Percentiles rank a stretch among this genome's conserved stretches.
Evolutionary conservation across 495 filamentous ascomycete genomes (phyloP).

Genomic region (Hypoxylon subgilvum): DNA sequence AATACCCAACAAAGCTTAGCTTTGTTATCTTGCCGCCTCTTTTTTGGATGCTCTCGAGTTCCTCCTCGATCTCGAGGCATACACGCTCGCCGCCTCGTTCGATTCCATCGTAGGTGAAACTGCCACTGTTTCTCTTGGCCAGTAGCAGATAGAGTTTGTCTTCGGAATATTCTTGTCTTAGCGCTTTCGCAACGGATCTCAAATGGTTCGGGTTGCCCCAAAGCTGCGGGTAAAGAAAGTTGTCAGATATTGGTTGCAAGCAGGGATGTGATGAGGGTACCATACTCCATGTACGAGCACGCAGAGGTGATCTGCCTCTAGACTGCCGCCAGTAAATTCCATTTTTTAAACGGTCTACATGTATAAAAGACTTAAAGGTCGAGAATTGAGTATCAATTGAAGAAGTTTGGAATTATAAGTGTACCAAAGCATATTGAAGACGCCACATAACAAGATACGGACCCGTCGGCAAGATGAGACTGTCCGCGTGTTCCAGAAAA

Average conservation of each 20-base stretch:
- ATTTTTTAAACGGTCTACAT: conserved; percentile 13
- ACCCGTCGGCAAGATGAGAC: conserved; percentile 20
- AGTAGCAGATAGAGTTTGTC: conserved; percentile 74
- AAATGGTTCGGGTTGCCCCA: conserved; percentile 94
- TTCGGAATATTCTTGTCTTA: conserved; percentile 68
- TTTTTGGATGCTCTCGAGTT: conserved; percentile 66
- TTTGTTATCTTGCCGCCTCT: conserved; percentile 75
- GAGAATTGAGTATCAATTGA: too few species aligned
- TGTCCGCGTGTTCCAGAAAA: conserved; percentile 1
- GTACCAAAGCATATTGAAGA: too few species aligned
- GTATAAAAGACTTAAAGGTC: too few species aligned
- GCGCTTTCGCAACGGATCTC: conserved; percentile 67
- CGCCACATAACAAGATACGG: too few species aligned
- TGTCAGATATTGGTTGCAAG: conserved; percentile 15
- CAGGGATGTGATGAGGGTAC: conserved; percentile 26
- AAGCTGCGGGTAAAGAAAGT: conserved; percentile 56
- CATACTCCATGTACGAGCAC: conserved; percentile 94
- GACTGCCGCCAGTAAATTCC: conserved; percentile 49
- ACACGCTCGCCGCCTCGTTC: conserved; percentile 89
- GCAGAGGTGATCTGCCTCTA: conserved; percentile 72
- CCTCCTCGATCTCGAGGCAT: conserved; percentile 84
- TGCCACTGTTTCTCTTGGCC: conserved; percentile 79
- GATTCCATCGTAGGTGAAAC: conserved; percentile 92
- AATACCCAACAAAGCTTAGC: conserved; percentile 88
- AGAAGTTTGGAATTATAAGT: too few species aligned